Conservation (phyloP, 2,329 filamentous ascomycete genomes). For the Escovopsis weberi region DNA sequence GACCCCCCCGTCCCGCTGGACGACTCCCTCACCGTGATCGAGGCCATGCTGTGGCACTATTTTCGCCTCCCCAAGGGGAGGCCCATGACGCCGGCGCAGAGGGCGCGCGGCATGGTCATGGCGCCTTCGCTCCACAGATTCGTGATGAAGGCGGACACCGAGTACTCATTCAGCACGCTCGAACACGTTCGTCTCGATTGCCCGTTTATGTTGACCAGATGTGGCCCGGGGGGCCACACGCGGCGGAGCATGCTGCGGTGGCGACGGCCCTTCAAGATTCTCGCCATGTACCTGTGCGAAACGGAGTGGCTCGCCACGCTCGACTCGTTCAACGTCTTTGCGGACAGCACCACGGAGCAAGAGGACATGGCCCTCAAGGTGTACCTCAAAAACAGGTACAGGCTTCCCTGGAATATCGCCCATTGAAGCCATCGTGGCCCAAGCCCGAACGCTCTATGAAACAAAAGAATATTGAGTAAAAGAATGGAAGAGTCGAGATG, state of each 20-base stretch:
- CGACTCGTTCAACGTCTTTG: too few species aligned
- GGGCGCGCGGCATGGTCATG: background rate
- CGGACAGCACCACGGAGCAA: too few species aligned
- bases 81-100: too few species aligned
- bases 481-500: too few species aligned
- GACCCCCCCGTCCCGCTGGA: background rate
- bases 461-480: too few species aligned
- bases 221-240: background rate
- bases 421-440: too few species aligned
- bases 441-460: too few species aligned
- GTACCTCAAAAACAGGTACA: too few species aligned
- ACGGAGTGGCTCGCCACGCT: background rate
- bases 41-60: slow-evolving; percentile 3
- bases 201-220: background rate
- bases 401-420: too few species aligned
- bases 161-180: too few species aligned
- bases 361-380: too few species aligned
- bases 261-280: slow-evolving; percentile 1
- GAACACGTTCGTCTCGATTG: too few species aligned
- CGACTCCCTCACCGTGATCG: slow-evolving; percentile 2
- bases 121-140: background rate
- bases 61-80: background rate
- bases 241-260: slow-evolving; percentile 3
- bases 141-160: background rate
- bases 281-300: slow-evolving; percentile 4